phyloP scores from a whole-genome alignment of 192 early-diverging fungal species.

The Podila clonocystis region DNA sequence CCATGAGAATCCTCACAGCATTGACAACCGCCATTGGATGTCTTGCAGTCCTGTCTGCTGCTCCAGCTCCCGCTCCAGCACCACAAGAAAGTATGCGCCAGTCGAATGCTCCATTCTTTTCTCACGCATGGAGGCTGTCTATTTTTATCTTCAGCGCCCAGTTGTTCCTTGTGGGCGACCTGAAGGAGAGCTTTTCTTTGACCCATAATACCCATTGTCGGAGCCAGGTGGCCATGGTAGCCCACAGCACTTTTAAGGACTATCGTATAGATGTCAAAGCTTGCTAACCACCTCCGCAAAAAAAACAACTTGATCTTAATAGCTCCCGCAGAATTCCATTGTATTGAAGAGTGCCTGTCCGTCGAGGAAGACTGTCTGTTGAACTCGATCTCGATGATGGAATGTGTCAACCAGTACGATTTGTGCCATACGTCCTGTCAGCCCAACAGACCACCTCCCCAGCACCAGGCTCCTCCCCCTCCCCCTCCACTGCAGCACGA shows the following conservation, averaged over 20 bases:
- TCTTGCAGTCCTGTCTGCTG: neutral
- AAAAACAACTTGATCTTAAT: neutral
- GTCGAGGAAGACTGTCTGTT: slow-evolving; percentile 1
- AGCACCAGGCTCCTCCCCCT: neutral
- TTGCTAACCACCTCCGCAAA: no score
- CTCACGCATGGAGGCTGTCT: neutral
- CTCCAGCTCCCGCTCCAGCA: neutral
- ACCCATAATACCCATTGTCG: no score
- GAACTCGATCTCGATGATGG: slow-evolving; percentile 1
- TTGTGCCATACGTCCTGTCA: neutral
- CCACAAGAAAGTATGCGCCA: neutral
- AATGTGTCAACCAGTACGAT: neutral
- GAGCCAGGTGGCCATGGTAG: no score
- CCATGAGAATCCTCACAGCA: neutral
- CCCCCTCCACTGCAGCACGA: neutral
- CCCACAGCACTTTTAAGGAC: no score
- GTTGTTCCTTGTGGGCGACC: no score
- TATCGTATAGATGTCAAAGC: no score
- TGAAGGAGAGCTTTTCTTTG: no score
- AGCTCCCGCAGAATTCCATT: neutral
- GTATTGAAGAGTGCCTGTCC: neutral
- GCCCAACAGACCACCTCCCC: neutral
- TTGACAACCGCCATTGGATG: neutral
- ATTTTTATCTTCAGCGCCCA: no score
- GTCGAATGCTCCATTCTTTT: neutral